Conservation (phyloP, 1,284 basidiomycete species). For the Papiliotrema fonsecae region DNA sequence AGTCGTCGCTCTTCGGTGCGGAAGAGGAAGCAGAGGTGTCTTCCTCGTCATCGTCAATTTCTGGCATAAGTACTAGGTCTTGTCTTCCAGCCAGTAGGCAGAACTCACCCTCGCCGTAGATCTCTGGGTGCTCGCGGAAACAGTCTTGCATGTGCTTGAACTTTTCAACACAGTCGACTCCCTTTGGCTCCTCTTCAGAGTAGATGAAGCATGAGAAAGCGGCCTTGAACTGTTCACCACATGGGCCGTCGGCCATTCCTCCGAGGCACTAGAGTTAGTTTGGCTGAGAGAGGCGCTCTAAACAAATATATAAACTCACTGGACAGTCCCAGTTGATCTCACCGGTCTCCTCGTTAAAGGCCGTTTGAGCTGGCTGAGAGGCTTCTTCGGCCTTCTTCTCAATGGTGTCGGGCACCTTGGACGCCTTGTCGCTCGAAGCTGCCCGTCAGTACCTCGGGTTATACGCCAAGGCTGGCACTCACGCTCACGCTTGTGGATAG, state of each 20-base stretch:
- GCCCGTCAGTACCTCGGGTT: not conserved
- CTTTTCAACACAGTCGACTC: constrained; percentile 95
- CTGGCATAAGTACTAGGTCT: constrained; percentile 7
- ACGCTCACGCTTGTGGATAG: constrained; percentile 18
- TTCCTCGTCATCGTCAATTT: constrained; percentile 41
- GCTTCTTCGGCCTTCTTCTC: constrained; percentile 20
- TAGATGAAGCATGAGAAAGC: constrained; percentile 97
- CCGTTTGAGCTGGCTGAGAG: constrained; percentile 41
- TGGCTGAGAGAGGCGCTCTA: not conserved
- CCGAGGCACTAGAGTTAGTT: constrained; percentile 65
- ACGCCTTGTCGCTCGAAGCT: not conserved
- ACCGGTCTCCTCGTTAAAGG: constrained; percentile 85
- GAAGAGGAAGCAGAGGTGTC: not conserved
- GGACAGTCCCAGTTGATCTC: constrained; percentile 99
- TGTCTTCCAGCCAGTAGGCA: not conserved
- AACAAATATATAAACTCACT: constrained; percentile 23
- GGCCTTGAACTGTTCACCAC: constrained; percentile 86
- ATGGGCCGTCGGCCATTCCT: constrained; percentile 97
- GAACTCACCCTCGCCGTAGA: constrained; percentile 80
- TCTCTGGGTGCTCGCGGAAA: constrained; percentile 91
- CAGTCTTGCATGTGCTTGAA: constrained; percentile 98
- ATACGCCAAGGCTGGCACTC: not conserved
- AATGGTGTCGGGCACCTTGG: constrained; percentile 8
- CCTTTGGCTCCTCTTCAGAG: constrained; percentile 93
- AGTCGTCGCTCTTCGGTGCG: not conserved